Evolutionary conservation across 306 rosid species (phyloP).

Genomic region (Trifolium fragiferum): DNA sequence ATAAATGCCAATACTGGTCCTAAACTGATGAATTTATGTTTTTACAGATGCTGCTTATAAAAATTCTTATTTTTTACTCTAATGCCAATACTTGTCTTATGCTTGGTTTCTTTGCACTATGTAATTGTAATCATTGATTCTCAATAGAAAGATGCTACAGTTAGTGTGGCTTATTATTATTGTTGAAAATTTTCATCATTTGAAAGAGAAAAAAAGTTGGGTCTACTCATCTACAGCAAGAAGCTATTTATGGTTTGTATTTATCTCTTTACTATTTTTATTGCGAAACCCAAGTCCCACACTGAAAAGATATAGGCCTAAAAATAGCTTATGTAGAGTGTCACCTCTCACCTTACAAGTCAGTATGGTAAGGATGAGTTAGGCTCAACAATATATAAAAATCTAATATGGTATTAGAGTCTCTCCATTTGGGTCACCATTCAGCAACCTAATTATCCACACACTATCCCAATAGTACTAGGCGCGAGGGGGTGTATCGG

Average conservation of each 20-base stretch:
- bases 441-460: not conserved
- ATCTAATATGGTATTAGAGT: not conserved
- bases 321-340: not conserved
- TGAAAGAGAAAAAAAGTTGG: slow-evolving; percentile 10
- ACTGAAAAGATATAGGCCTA: not conserved
- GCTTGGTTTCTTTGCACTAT: slow-evolving; percentile 7
- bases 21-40: slow-evolving; percentile 7
- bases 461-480: not conserved
- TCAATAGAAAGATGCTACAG: slow-evolving; percentile 29
- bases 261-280: not conserved
- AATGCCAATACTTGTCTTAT: slow-evolving; percentile 24
- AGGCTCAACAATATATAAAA: not conserved
- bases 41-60: slow-evolving; percentile 1
- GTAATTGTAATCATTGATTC: not conserved
- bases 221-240: not conserved
- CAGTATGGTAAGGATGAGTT: not conserved
- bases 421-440: not conserved
- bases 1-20: slow-evolving; percentile 14
- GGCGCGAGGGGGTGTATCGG: not conserved
- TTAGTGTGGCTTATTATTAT: not conserved
- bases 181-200: not conserved
- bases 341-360: not conserved
- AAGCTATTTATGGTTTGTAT: not conserved
- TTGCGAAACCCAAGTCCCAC: not conserved
- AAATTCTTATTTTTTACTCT: not conserved